These are phyloP conservation scores for Xylariaceae sp. DNA, from an alignment of 2,329 filamentous ascomycete species.

Conservation along the genomic window DNA sequence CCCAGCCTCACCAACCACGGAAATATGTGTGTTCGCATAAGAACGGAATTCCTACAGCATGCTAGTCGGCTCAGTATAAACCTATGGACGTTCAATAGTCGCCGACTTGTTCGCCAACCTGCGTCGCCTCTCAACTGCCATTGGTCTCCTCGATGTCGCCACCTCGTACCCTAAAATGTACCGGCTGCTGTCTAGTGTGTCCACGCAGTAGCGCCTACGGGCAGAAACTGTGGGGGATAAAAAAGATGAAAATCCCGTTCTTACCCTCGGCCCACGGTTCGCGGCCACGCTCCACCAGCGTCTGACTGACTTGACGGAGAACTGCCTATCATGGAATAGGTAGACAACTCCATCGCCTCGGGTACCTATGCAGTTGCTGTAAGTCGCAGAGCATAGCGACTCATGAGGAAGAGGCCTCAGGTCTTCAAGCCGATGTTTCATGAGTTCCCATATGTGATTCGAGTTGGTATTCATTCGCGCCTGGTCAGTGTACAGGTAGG, in stretches of 20 bases:
- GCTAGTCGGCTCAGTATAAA: background rate
- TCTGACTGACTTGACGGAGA: background rate
- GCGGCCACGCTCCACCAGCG: background rate
- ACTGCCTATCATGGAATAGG: background rate
- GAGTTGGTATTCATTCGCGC: no score
- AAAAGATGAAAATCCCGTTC: background rate
- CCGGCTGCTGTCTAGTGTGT: background rate
- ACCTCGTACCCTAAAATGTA: background rate
- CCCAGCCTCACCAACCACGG: no score
- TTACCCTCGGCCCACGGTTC: background rate
- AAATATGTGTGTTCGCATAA: no score
- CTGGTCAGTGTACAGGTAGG: no score
- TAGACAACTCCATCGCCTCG: no score
- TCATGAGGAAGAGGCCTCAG: no score
- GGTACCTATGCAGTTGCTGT: no score
- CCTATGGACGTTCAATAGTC: background rate
- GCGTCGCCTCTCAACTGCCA: conserved; percentile 1
- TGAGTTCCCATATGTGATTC: no score
- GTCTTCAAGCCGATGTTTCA: no score
- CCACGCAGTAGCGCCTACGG: background rate
- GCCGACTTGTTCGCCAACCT: conserved; percentile 6
- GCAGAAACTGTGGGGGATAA: background rate
- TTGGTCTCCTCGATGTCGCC: conserved; percentile 6
- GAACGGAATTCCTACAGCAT: no score
- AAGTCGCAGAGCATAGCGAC: no score